A percentile compares a stretch with the other conserved stretches of the same genome.
Conservation (phyloP, 495 filamentous ascomycete species). For the Echria macrotheca region DNA sequence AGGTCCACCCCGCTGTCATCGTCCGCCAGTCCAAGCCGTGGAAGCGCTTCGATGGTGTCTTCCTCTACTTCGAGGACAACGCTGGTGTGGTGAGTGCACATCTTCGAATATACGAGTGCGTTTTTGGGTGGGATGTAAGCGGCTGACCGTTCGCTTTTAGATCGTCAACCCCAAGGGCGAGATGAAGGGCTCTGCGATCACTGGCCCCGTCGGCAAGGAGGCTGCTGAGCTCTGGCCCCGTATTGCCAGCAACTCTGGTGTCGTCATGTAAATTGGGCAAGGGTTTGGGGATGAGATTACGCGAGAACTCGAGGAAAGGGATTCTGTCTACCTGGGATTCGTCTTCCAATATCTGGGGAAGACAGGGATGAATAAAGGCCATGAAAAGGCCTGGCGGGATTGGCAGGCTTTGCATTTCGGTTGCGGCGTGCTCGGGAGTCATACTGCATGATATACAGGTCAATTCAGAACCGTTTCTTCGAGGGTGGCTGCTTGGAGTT, state of each 20-base stretch:
- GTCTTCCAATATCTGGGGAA: constrained; percentile 21
- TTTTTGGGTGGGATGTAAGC: not conserved
- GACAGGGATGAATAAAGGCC: constrained; percentile 18
- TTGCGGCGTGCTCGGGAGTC: constrained; percentile 35
- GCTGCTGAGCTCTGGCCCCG: constrained; percentile 99
- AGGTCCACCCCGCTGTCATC: constrained; percentile 99
- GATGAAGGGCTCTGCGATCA: constrained; percentile 99
- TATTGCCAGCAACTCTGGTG: constrained; percentile 99
- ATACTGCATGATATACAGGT: constrained; percentile 36
- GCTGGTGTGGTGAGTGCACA: constrained; percentile 81
- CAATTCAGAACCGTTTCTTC: constrained; percentile 36
- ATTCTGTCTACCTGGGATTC: constrained; percentile 23
- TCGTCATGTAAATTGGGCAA: constrained; percentile 81
- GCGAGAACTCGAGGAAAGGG: constrained; percentile 26
- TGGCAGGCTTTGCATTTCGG: constrained; percentile 36
- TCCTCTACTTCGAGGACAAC: constrained; percentile 99
- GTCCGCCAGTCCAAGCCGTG: constrained; percentile 98
- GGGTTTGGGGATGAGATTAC: constrained; percentile 9
- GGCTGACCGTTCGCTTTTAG: constrained; percentile 38
- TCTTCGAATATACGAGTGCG: not conserved
- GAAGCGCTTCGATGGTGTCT: constrained; percentile 95
- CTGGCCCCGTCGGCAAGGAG: constrained; percentile 98
- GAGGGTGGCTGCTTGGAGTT: constrained; percentile 14
- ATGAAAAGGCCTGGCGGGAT: constrained; percentile 25
- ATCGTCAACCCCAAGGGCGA: constrained; percentile 99